Percentiles rank a stretch among this genome's conserved stretches.
Evolutionary conservation across 371 early-diverging fungal species (phyloP).

Genomic region (Circinella umbellata): DNA sequence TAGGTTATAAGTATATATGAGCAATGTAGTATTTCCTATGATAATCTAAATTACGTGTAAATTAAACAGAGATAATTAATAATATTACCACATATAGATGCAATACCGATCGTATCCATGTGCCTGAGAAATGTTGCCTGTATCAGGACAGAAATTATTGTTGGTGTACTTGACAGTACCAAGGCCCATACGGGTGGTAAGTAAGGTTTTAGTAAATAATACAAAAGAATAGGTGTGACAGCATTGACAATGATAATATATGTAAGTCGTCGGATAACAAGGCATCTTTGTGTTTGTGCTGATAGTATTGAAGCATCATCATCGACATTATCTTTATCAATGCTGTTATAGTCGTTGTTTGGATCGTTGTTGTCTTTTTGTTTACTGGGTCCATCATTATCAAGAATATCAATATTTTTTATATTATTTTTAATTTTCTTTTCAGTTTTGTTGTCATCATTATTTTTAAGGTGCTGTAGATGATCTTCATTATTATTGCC

Average conservation of each 20-base stretch:
- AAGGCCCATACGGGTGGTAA: slow-evolving; percentile 47
- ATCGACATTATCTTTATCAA: slow-evolving; percentile 1
- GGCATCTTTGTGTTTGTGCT: slow-evolving; percentile 16
- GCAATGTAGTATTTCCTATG: no score
- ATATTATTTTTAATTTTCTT: no score
- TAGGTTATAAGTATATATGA: background rate
- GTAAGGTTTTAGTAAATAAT: slow-evolving; percentile 39
- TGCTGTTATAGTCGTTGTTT: background rate
- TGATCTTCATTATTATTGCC: background rate
- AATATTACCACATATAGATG: slow-evolving; percentile 40
- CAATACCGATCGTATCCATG: slow-evolving; percentile 43
- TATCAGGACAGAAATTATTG: slow-evolving; percentile 38
- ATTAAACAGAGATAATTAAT: no score
- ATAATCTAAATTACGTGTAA: no score
- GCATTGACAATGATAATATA: slow-evolving; percentile 44
- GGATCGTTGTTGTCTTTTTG: no score
- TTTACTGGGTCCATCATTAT: no score
- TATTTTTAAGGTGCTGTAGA: background rate
- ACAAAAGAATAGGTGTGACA: slow-evolving; percentile 41
- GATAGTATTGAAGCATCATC: slow-evolving; percentile 14
- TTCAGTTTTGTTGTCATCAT: background rate
- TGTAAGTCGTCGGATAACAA: slow-evolving; percentile 22
- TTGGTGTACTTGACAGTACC: slow-evolving; percentile 45
- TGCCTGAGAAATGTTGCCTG: slow-evolving; percentile 38
- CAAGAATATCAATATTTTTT: no score